A percentile compares a stretch with the other conserved stretches of the same genome.
Evolutionary conservation across 192 early-diverging fungal genomes (phyloP).

Genomic region (Coemansia sp.): DNA sequence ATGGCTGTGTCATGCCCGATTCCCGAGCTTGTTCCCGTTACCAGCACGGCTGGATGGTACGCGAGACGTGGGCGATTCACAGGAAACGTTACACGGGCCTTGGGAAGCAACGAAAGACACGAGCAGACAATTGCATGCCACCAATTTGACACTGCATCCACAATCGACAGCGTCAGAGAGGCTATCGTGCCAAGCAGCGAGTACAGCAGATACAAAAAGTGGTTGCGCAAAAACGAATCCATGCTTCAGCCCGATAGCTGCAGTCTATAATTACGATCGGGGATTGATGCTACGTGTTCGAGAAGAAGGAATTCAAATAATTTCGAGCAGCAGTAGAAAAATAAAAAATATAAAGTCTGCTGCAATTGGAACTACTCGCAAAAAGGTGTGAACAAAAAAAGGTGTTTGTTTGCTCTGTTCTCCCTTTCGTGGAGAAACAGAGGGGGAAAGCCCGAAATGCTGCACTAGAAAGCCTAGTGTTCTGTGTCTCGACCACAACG

Average conservation of each 20-base stretch:
- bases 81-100: constrained; percentile 39
- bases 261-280: too few relatives aligned
- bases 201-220: constrained; percentile 50
- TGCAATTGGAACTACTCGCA: background rate
- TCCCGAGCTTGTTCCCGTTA: constrained; percentile 57
- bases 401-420: too few relatives aligned
- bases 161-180: constrained; percentile 30
- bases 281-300: too few relatives aligned
- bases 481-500: too few relatives aligned
- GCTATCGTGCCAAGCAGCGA: constrained; percentile 35
- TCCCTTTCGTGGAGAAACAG: too few relatives aligned
- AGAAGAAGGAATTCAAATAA: too few relatives aligned
- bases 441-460: too few relatives aligned
- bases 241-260: constrained; percentile 1
- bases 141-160: constrained; percentile 51
- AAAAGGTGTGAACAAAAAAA: background rate
- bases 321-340: background rate
- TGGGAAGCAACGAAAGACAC: constrained; percentile 49
- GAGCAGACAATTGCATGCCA: constrained; percentile 47
- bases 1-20: constrained; percentile 57
- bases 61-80: constrained; percentile 22
- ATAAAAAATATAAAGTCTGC: background rate
- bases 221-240: constrained; percentile 54
- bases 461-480: too few relatives aligned
- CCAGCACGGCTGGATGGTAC: constrained; percentile 52